A percentile compares a stretch with the other conserved stretches of the same genome.
phyloP scores from a whole-genome alignment of 169 alveolate species.

The Besnoitia besnoiti region DNA sequence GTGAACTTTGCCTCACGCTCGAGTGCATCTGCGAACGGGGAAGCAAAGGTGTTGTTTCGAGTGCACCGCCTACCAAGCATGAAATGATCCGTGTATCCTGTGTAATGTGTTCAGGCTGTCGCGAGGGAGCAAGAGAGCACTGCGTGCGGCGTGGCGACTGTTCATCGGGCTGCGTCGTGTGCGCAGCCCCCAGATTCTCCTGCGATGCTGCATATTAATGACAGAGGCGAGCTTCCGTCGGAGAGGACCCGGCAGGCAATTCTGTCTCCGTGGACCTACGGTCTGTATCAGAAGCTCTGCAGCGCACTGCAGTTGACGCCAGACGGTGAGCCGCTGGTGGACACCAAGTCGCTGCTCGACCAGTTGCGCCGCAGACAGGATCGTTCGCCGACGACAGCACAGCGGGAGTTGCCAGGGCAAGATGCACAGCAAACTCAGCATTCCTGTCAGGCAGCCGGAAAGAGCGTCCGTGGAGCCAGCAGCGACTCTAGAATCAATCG shows the following conservation, averaged over 20 bases:
- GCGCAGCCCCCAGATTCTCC: not conserved
- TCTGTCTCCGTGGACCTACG: slow-evolving; percentile 23
- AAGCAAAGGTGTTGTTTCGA: too few species aligned
- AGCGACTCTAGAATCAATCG: too few species aligned
- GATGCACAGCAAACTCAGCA: too few species aligned
- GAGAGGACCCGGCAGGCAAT: not conserved
- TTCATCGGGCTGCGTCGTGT: not conserved
- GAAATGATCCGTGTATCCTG: too few species aligned
- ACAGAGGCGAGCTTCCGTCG: not conserved
- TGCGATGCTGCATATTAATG: too few species aligned
- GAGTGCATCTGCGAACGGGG: too few species aligned
- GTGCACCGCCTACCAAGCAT: too few species aligned
- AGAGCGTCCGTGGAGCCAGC: too few species aligned
- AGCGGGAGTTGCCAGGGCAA: too few species aligned
- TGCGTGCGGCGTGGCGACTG: not conserved
- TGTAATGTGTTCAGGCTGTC: not conserved
- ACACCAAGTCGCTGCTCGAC: not conserved
- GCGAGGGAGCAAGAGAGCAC: not conserved
- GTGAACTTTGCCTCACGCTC: too few species aligned
- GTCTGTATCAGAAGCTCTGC: not conserved
- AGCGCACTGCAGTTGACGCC: not conserved
- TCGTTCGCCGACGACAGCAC: too few species aligned
- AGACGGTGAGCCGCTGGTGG: not conserved
- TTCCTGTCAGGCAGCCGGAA: too few species aligned
- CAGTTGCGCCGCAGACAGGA: not conserved